Evolutionary conservation across 2,329 filamentous ascomycete species (phyloP), one percentile per base, ranked within the genome.

Genomic region (Apiospora koreana): DNA sequence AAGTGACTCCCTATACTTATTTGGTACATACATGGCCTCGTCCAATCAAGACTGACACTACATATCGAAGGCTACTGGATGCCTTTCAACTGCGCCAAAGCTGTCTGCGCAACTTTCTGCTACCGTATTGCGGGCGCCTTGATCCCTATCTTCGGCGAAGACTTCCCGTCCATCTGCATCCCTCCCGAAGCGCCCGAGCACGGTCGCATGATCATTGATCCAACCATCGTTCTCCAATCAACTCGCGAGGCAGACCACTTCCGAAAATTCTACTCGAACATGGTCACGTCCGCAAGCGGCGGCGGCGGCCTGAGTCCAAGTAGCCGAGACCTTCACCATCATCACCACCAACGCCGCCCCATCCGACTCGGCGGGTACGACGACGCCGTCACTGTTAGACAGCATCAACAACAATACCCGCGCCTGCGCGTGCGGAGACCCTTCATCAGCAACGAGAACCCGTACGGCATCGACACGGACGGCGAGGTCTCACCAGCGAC

Each of bases 81-180:
- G 88, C 95, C 95, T 2, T 98, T 91, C 76, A 84, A 89, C 48
- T 97, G 94, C 74, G 96, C 96, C 65, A 92, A 89, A 81, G 94
- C 94, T 14, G 85, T 99, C 68, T 97, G 95, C 76, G 89, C 93
- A 4, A 98, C 93, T 0, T 98, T 98, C 80, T 98, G 95, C 82
- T 90, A 91, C 79, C 84, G 88, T 45, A 97, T 99, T 72, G 91
- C 95, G 18, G 91, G 91, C 70, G 95, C 93, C 0, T 83, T 99
- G 69, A 96, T 96, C 10, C 96, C 96, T 6, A 86, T 99, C 71
- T 99, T 99, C 79, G 96, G 96, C 0, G 88, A 90, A 16, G 87
- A 90, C 50, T 99, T 99, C 79, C 91, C 94, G 2, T 84, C 86
- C 3, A 82, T 89, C 64, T 99, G 96, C 79, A 83, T 92, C 18